Evolutionary conservation across 208 protist species (phyloP).

Genomic region (Spongospora subterranea): DNA sequence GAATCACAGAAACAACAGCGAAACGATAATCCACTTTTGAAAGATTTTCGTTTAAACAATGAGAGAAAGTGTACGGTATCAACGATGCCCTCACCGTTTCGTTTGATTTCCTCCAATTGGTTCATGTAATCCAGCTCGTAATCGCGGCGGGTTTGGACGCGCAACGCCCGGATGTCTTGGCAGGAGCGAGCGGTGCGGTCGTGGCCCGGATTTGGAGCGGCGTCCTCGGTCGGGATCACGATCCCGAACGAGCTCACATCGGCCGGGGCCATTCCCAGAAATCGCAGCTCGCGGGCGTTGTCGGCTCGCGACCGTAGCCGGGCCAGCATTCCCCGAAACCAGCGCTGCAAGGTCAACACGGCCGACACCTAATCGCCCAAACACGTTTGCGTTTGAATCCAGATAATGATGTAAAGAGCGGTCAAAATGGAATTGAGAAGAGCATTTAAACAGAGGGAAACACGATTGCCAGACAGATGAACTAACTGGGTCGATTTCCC

Average conservation of each 20-base stretch:
- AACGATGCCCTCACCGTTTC: not conserved
- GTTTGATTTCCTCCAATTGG: not conserved
- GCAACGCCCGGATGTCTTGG: not conserved
- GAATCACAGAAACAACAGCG: no score
- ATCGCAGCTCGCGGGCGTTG: slow-evolving; percentile 24
- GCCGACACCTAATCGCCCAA: slow-evolving; percentile 30
- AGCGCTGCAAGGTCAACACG: slow-evolving; percentile 46
- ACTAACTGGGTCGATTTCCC: slow-evolving; percentile 45
- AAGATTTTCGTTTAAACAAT: no score
- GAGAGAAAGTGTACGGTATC: no score
- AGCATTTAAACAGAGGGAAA: not conserved
- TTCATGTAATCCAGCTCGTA: slow-evolving; percentile 26
- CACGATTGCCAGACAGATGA: not conserved
- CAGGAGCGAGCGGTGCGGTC: not conserved
- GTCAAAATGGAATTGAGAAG: no score
- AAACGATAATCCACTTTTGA: no score
- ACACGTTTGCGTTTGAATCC: no score
- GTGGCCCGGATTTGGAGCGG: not conserved
- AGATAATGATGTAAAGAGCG: no score
- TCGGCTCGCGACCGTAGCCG: not conserved
- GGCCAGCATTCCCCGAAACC: slow-evolving; percentile 52
- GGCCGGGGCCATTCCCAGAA: slow-evolving; percentile 28
- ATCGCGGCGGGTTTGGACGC: not conserved
- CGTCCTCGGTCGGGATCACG: not conserved
- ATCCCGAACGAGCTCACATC: not conserved